Evolutionary conservation across 176 grass and related monocot genomes (phyloP), one percentile per base, ranked within the genome.

Genomic region (Phragmites australis): DNA sequence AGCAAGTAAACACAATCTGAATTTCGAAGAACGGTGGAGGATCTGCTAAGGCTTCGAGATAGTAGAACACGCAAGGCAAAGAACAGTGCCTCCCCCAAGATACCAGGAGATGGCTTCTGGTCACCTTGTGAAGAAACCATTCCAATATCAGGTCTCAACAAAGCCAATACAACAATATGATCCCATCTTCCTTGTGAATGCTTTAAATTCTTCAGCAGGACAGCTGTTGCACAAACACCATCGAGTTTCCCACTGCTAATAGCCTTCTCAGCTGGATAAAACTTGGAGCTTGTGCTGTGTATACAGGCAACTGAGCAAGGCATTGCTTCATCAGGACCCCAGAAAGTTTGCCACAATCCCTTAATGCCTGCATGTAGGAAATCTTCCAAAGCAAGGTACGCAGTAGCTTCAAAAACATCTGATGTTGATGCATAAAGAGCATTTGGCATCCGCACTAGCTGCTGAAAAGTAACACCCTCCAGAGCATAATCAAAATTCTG

Each of bases 251-350:
- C 90, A 16, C 83, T 91, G 48, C 83, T 85, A 74, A 98, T 93
- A 66, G 92, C 96, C 67, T 91, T 94, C 86, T 98, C 96, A 15
- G 96, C 92, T 12, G 92, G 92, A 83, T 98, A 98, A 70, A 94
- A 98, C 60, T 86, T 94, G 54, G 90, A 86, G 46, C 90, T 98
- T 71, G 92, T 91, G 75, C 92, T 93, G 68, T 98, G 92, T 93
- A 98, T 95, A 77, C 92, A 94, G 25, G 92, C 92, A 71, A 98
- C 96, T 39, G 92, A 90, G 45, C 88, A 98, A 46, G 96, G 96
- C 84, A 94, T 76, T 18, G 86, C 32, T 74, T 85, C 88, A 85
- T 93, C 96, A 83, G 85, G 84, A 23, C 90, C 90, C 96, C 96
- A 94, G 66, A 98, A 98, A 59, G 92, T 93, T 74, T 91, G 86